Evolutionary conservation across 225 moss, liverwort and hornwort genomes (phyloP), one percentile per base, ranked within the genome.

Genomic region (Marchantia polymorpha): DNA sequence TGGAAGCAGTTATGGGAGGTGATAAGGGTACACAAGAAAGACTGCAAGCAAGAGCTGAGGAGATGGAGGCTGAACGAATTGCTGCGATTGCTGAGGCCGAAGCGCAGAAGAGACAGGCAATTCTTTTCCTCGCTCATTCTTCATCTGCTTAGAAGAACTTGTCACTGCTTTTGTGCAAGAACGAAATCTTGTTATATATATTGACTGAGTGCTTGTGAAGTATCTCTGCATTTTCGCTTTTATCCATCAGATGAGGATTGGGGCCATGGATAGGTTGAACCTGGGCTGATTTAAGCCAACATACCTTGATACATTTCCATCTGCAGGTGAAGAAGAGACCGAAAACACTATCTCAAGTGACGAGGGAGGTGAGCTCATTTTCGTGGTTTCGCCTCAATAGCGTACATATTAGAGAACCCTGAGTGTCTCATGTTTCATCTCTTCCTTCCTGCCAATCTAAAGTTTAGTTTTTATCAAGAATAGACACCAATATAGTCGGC

Each of bases 1-100:
- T 93, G 83, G 94, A 94, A 84, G 96, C 94, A 49, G 92, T 94
- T 10, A 89, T 91, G 91, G 85, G 85, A 88, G 92, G 93, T 79
- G 91, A 96, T 80, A 92, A 88, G 75, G 55, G 83, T 30, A 81
- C 92, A 29, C 90, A 90, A 79, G 91, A 91, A 65, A 82, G 93
- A 65, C 82, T 96, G 74, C 88, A 92, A 19, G 85, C 77, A 25
- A 81, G 85, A 72, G 91, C 91, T 8, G 60, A 82, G 30, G 84
- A 77, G 59, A 81, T 87, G 72, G 81, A 90, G 60, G 72, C 74
- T 12, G 90, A 94, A 64, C 81, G 85, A 2, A 51, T 77, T 19
- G 84, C 81, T 13, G 76, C 91, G n/a, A 83, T 79, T 19, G 83
- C 86, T 15, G 92, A 93, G 79, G 71, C 60, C 31, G 85, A 87